Percentiles rank a stretch among this genome's conserved stretches.
Conservation (phyloP, 495 filamentous ascomycete species). For the Terfezia claveryi region DNA sequence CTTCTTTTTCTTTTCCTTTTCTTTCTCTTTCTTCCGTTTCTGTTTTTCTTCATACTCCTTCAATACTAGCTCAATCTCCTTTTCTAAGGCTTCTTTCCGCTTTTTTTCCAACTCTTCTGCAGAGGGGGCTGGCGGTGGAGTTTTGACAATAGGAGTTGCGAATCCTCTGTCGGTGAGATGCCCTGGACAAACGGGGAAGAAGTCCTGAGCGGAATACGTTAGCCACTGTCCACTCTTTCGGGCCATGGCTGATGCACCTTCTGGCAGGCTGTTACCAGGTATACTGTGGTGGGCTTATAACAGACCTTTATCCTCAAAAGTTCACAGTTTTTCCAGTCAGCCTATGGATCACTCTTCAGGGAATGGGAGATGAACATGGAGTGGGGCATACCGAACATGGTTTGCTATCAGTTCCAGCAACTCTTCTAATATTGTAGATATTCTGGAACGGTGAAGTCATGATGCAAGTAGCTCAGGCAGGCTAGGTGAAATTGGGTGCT, state of each 20-base stretch:
- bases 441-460: constrained; percentile 38
- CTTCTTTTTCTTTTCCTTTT: constrained; percentile 30
- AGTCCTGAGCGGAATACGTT: constrained; percentile 38
- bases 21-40: constrained; percentile 38
- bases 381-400: constrained; percentile 31
- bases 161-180: constrained; percentile 74
- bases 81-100: constrained; percentile 44
- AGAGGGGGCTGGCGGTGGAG: constrained; percentile 32
- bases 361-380: no score
- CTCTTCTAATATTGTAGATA: constrained; percentile 64
- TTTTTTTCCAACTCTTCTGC: constrained; percentile 43
- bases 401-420: constrained; percentile 63
- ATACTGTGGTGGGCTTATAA: constrained; percentile 67
- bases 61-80: constrained; percentile 50
- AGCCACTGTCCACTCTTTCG: neutral
- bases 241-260: constrained; percentile 32
- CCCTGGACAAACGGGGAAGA: constrained; percentile 70
- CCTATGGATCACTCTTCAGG: no score
- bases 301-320: constrained; percentile 34
- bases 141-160: constrained; percentile 44
- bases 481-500: no score
- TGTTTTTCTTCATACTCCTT: constrained; percentile 58
- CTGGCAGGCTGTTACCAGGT: constrained; percentile 74
- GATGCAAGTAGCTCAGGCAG: neutral
- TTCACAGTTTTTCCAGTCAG: no score